Evolutionary conservation across 106 monocot genomes (phyloP), one percentile per base, ranked within the genome.

Genomic region (Acorus gramineus): DNA sequence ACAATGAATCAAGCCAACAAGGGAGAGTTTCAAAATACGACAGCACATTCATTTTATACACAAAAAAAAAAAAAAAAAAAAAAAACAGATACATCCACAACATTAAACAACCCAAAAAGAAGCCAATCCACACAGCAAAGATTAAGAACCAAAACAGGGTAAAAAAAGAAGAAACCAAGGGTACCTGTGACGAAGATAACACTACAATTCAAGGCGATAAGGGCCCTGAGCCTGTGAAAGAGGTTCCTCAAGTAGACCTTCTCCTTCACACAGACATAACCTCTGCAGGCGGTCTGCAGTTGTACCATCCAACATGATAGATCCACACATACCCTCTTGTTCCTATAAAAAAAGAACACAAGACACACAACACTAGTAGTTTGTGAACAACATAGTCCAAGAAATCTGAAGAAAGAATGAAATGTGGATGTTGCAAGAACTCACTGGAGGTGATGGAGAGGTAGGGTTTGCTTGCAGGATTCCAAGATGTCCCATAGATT

Each of bases 401-500:
- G 8, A 11, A 8, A 53, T 10, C 44, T 45, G 61, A 7, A 46
- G 53, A 50, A 9, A 57, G 11, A 49, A 52, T 10, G 12, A 48
- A 42, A 50, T 49, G 10, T 50, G 52, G 46, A 50, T 49, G 10
- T 50, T 10, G 4, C 11, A 12, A 8, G 46, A 67, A 58, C 67
- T 84, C 46, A 93, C 93, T 93, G 89, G 53, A 93, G 93, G 61
- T 93, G 81, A 42, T 86, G 83, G 49, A 93, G 93, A 2, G 93
- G 93, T 50, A 93, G 93, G 58, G 83, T 93, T 67, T 93, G 67
- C 81, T 93, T 93, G 89, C 93, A 93, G 44, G 83, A 93, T 53
- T 93, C 93, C 63, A 93, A 76, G 52, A 93, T 89, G 63, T 93
- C 93, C 93, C 93, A 93, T 7, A 93, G 81, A 76, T 86, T 83